phyloP scores from a whole-genome alignment of 805 yeast genomes.

The Blastobotrys attinorum region DNA sequence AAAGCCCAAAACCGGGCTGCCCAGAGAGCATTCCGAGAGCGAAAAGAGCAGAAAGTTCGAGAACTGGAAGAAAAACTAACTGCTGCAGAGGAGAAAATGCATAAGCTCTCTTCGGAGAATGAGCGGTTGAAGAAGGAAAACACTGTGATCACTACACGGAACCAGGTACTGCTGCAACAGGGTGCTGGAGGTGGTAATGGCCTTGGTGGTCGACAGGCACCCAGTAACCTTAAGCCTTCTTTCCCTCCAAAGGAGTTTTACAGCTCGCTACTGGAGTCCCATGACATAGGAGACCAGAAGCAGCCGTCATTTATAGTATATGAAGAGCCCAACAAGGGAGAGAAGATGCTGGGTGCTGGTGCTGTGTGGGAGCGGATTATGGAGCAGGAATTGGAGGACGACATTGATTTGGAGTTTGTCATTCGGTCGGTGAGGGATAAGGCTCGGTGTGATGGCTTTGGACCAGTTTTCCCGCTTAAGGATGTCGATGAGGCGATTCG shows the following conservation, averaged over 20 bases:
- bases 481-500: slow-evolving; percentile 18
- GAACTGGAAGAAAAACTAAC: slow-evolving; percentile 55
- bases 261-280: slow-evolving; percentile 10
- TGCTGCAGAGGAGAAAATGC: slow-evolving; percentile 49
- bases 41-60: slow-evolving; percentile 64
- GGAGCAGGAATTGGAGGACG: slow-evolving; percentile 27
- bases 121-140: slow-evolving; percentile 48
- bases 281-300: slow-evolving; percentile 13
- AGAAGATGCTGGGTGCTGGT: slow-evolving; percentile 55
- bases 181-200: slow-evolving; percentile 3
- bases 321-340: slow-evolving; percentile 27
- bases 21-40: slow-evolving; percentile 77
- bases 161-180: slow-evolving; percentile 37
- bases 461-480: slow-evolving; percentile 31
- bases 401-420: slow-evolving; percentile 46
- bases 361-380: slow-evolving; percentile 79
- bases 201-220: slow-evolving; percentile 1
- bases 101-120: slow-evolving; percentile 38
- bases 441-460: slow-evolving; percentile 73
- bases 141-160: slow-evolving; percentile 51
- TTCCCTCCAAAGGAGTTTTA: slow-evolving; percentile 17
- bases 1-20: slow-evolving; percentile 83
- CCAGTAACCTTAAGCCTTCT: slow-evolving; percentile 6
- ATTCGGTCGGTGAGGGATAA: slow-evolving; percentile 55
- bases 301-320: slow-evolving; percentile 10